Base-by-base conservation (phyloP, 2,329 filamentous ascomycete genomes). In the Talaromyces sp. region DNA sequence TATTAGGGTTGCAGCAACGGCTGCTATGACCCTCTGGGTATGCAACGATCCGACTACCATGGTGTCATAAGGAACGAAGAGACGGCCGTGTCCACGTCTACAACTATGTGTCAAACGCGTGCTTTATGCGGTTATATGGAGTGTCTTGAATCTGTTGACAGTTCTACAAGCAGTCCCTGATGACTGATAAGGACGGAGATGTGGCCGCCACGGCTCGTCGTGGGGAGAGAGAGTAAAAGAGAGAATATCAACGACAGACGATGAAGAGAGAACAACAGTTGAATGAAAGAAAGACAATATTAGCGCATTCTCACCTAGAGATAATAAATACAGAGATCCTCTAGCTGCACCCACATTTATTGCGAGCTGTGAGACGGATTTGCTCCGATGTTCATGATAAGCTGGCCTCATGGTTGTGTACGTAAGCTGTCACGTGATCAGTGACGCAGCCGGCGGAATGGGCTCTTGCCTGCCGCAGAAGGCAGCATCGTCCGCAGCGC, bases 1-100 rank as follows among this genome's bases (percentile, higher is more conserved):
- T 66, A 97, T 92, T 66, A 87, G 75, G 16, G 92, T 96, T 31
- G 92, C 92, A 57, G 93, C 92, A 63, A 93, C 80, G 69, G 93
- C 93, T 67, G 93, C 93, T 62, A 95, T 78, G 60, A 96, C 82
- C 69, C 93, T 89, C 66, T 87, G 87, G 59, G 72, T 71, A 62
- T 69, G 72, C 62, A 71, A 66, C 55, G 64, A 58, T 60, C 71
- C 69, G 37, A 65, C 67, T 62, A 72, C 52, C 72, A 76, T 74
- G 58, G 59, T 60, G 48, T 44, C 33, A 12, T 33, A 60, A 46
- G 52, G 31, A 54, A 48, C 54, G 44, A 39, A 60, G 3, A 52
- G 33, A 52, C 16, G 31, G 14, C 16, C 18, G 35, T 50, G 28
- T 40, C 44, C 57, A 21, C 57, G 57, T 46, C n/a, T 23, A 7